A percentile compares a stretch with the other conserved stretches of the same genome.
phyloP scores from a whole-genome alignment of 768 basidiomycete species.

The Cystobasidiopsis lactophilus region DNA sequence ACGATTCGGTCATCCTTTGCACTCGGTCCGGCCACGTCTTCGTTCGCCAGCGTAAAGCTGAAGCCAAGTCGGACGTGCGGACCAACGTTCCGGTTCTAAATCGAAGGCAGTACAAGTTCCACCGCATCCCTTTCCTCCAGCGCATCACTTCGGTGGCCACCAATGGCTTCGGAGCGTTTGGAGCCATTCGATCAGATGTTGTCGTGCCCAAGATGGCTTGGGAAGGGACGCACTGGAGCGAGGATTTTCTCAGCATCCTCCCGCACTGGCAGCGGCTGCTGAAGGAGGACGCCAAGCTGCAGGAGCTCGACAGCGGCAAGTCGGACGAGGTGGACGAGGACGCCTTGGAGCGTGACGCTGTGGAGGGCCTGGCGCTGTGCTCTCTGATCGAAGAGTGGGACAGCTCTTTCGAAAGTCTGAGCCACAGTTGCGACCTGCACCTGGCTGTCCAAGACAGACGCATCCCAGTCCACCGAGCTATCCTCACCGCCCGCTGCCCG shows the following conservation, averaged over 20 bases:
- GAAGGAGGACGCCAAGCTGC: slow-evolving; percentile 8
- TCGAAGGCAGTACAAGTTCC: slow-evolving; percentile 38
- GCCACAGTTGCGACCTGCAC: slow-evolving; percentile 39
- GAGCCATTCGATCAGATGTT: slow-evolving; percentile 56
- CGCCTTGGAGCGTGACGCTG: slow-evolving; percentile 15
- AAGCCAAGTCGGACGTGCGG: slow-evolving; percentile 13
- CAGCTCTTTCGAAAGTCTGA: slow-evolving; percentile 8
- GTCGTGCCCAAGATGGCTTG: slow-evolving; percentile 36
- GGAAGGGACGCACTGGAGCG: slow-evolving; percentile 36
- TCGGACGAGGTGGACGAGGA: slow-evolving; percentile 21
- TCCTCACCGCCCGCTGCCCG: slow-evolving; percentile 42
- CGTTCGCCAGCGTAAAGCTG: slow-evolving; percentile 42
- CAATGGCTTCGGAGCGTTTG: slow-evolving; percentile 71
- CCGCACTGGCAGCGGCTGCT: slow-evolving; percentile 33
- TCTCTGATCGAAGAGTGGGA: slow-evolving; percentile 19
- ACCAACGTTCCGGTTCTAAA: background rate
- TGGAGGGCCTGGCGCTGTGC: background rate
- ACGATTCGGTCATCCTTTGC: slow-evolving; percentile 73
- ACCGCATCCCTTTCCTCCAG: slow-evolving; percentile 56
- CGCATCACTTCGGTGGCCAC: slow-evolving; percentile 65
- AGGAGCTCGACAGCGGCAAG: slow-evolving; percentile 3
- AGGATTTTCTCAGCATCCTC: slow-evolving; percentile 43
- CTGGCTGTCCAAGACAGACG: slow-evolving; percentile 28
- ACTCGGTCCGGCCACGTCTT: slow-evolving; percentile 90
- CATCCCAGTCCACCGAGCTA: slow-evolving; percentile 41